Base-by-base conservation (phyloP, 495 filamentous ascomycete genomes). In the Neurospora discreta region DNA sequence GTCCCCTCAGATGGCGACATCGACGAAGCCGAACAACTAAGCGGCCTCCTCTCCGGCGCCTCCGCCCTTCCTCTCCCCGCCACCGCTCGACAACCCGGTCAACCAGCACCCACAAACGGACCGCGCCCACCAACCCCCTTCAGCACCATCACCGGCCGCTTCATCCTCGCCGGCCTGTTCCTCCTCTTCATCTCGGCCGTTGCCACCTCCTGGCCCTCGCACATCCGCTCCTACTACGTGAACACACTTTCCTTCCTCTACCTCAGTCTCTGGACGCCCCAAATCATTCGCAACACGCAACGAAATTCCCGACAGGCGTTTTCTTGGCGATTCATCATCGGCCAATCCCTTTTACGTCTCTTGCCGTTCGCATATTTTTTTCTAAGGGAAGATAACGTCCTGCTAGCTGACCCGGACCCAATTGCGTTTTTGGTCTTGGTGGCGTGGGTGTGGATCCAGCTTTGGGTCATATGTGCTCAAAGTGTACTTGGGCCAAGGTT, bases 361-460 rank as follows among this genome's bases (percentile, higher is more conserved):
- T 77, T 89, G 7, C 95, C 95, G 3, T 89, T 97, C 71, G 78
- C 90, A 0, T 97, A 98, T 76, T 92, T 98, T 75, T 93, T 92
- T 70, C 87, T 89, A 10, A 85, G 87, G 46, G 77, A 83, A 38
- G 87, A 88, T 46, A 99, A 98, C 74, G 87, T 97, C 18, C 80
- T 97, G 9, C 93, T 93, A 73, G 87, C 91, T n/a, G 87, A 90
- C 33, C 85, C 88, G 0, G 91, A 97, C 75, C 82, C 81, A 72
- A 85, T 79, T 33, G 86, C 88, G 5, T 89, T 93, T 42, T 76
- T 84, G 33, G 79, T 86, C 3, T 85, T 97, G 68, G 84, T 84
- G 8, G 90, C 85, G 20, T 99, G 95, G 95, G 82, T 97, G n/a
- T 97, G 94, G 93, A 70, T 92, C n/a, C 95, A 99, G 79, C 87